Conservation (phyloP, 768 basidiomycete genomes). For the Leccinellum rugosiceps region DNA sequence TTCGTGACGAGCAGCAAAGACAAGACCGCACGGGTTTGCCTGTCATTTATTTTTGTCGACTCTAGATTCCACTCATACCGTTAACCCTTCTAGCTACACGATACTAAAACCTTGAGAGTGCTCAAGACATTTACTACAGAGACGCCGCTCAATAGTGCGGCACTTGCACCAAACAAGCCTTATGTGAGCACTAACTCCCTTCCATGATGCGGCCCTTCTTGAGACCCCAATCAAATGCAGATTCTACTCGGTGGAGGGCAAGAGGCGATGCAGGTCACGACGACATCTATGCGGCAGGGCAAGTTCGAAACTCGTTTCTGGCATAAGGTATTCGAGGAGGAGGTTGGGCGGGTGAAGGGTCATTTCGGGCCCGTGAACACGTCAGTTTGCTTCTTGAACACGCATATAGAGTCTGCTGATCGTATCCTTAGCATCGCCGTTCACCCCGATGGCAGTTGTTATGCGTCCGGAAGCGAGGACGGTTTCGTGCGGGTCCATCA, state of each 20-base stretch:
- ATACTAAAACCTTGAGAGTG: conserved; percentile 81
- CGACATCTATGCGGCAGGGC: conserved; percentile 88
- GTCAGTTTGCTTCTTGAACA: conserved; percentile 46
- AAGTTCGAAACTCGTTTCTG: conserved; percentile 99
- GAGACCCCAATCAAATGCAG: conserved; percentile 34
- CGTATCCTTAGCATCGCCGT: conserved; percentile 71
- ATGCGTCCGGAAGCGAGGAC: conserved; percentile 96
- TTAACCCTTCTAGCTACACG: conserved; percentile 60
- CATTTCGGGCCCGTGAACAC: conserved; percentile 97
- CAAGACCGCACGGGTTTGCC: conserved; percentile 83
- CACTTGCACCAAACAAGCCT: conserved; percentile 78
- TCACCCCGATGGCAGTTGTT: conserved; percentile 82
- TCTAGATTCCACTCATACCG: background rate
- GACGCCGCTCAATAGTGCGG: conserved; percentile 93
- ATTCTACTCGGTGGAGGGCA: conserved; percentile 94
- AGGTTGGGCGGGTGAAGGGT: conserved; percentile 94
- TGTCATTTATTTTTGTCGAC: background rate
- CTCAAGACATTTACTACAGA: conserved; percentile 94
- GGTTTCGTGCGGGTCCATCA: conserved; percentile 90
- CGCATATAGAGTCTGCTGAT: conserved; percentile 1
- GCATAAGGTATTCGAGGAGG: conserved; percentile 96
- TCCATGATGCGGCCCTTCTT: background rate
- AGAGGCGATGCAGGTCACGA: conserved; percentile 96
- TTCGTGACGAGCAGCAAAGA: conserved; percentile 97
- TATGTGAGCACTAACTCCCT: conserved; percentile 52